Base-by-base conservation (phyloP, 768 basidiomycete genomes). In the Mrakia hoshinonis region DNA sequence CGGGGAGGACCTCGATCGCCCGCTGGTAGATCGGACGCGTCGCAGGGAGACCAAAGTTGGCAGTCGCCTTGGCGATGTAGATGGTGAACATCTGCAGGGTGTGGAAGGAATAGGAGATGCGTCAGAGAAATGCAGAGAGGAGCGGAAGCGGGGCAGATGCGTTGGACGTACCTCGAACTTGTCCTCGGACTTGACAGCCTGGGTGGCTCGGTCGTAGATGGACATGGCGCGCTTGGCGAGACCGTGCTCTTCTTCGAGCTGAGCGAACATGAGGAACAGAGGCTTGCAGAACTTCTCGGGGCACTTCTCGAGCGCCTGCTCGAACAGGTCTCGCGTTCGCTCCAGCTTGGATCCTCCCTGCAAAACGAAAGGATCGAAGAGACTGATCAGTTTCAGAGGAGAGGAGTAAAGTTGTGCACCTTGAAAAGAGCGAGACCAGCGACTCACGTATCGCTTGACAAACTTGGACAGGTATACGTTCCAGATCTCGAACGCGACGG, bases 391-490 rank as follows among this genome's bases (percentile, higher is more conserved):
- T 6, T 24, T 47, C 13, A 69, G 20, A 69, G 12, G 63, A 58
- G 36, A 61, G 24, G n/a, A n/a, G n/a, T n/a, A n/a, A n/a, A n/a
- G n/a, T n/a, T n/a, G n/a, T n/a, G n/a, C n/a, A n/a, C n/a, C n/a
- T n/a, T n/a, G n/a, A n/a, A n/a, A n/a, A n/a, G n/a, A n/a, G n/a
- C n/a, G n/a, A n/a, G n/a, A n/a, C n/a, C n/a, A n/a, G n/a, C n/a
- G n/a, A 84, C 89, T 78, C 76, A 94, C 92, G 81, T 94, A 97
- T 81, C 96, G 90, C 80, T 92, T 93, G 72, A 94, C 85, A 79
- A 99, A 99, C 80, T 98, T 98, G 54, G 91, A 88, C 24, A 99
- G 81, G 79, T 98, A 99, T 67, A 96, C 96, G 79, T 99, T 98
- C 95, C 96, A 98, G 74, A 99, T 87, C 81, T 99, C 96, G 79